Conservation (phyloP, 768 basidiomycete genomes). For the Collybia sordida region DNA sequence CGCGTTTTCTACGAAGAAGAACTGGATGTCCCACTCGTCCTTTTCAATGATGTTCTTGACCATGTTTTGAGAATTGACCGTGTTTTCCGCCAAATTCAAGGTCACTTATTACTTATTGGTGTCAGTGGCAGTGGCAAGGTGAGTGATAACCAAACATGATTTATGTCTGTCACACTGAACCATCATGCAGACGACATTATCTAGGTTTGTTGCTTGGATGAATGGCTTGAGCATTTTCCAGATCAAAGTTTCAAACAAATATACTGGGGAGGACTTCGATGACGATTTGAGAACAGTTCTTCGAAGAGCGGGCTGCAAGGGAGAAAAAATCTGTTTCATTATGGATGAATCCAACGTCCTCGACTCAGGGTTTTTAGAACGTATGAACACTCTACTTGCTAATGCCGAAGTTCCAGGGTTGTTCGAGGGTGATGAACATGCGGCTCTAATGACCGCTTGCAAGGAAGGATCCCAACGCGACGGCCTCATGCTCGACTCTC, state of each 20-base stretch:
- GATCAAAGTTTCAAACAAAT: conserved; percentile 99
- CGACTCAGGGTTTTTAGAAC: conserved; percentile 97
- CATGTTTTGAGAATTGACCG: conserved; percentile 98
- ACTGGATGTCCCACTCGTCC: conserved; percentile 92
- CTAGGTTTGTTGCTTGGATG: conserved; percentile 99
- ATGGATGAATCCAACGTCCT: conserved; percentile 99
- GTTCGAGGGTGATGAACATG: conserved; percentile 99
- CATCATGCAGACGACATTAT: conserved; percentile 79
- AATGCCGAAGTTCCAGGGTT: conserved; percentile 99
- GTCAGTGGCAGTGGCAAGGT: conserved; percentile 99
- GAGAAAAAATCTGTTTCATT: conserved; percentile 99
- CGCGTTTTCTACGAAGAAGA: conserved; percentile 99
- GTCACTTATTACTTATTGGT: conserved; percentile 94
- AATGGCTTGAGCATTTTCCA: conserved; percentile 99
- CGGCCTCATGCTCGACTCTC: conserved; percentile 96
- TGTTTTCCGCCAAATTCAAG: conserved; percentile 98
- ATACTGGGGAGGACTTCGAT: conserved; percentile 98
- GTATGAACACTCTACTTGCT: conserved; percentile 99
- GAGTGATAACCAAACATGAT: conserved; percentile 12
- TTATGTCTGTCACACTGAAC: neutral
- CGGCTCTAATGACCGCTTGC: conserved; percentile 98
- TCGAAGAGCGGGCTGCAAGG: conserved; percentile 94
- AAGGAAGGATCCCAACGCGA: conserved; percentile 99
- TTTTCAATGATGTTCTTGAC: conserved; percentile 98
- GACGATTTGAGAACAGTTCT: conserved; percentile 95